Evolutionary conservation across 129 eudicot species (phyloP), one percentile per base, ranked within the genome.

Genomic region (Helianthus tuberosus): DNA sequence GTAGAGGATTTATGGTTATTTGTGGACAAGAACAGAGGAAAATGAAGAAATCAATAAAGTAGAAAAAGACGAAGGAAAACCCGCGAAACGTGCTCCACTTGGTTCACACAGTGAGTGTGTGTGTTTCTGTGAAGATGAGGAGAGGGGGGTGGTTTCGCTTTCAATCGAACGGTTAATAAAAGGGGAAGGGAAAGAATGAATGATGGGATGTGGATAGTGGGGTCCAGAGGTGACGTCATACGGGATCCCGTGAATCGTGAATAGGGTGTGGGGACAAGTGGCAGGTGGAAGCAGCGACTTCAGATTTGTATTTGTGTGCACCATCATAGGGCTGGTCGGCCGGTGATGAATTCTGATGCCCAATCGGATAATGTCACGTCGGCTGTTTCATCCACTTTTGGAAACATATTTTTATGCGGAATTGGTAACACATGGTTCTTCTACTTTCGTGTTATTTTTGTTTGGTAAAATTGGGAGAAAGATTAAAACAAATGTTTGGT

Each of bases 61-160:
- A 65, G 64, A 73, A n/a, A 1, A 54, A 29, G 73, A 78, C 32
- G 39, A 79, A 67, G 46, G 29, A 83, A 81, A 77, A 79, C 67
- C 86, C 89, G 93, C 89, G 93, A 88, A 88, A 80, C 73, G 66
- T 68, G 78, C 66, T 60, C 50, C 81, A 68, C 68, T 65, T n/a
- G 54, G 66, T 55, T 29, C 72, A 70, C 73, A 15, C 38, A 65
- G 25, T 38, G 25, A 36, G 35, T 12, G 63, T 41, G 46, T 48
- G 75, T 29, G 77, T 54, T 25, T 16, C 10, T 62, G 8, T 10
- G 60, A 63, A 41, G 68, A 72, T 25, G 79, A 53, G 77, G 39
- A 54, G 62, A 23, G 64, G 39, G 53, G 32, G 75, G 59, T 49
- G 46, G 53, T 41, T 81, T 84, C 81, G 85, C 54, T 81, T 75